Evolutionary conservation across 1,284 basidiomycete genomes (phyloP).

Genomic region (Boletus mariae): DNA sequence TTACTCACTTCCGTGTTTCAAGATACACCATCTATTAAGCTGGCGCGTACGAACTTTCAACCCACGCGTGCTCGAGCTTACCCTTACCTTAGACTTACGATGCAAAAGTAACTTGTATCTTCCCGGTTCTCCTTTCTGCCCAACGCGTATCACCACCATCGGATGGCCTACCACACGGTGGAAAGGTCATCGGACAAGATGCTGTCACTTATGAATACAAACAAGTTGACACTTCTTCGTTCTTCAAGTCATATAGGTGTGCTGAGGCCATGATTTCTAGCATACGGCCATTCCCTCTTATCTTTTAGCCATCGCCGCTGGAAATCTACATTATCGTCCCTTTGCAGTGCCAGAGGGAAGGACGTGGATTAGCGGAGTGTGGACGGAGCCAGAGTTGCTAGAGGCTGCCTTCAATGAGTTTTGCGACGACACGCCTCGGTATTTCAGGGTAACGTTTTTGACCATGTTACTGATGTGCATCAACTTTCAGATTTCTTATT

Average conservation of each 20-base stretch:
- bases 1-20: not conserved
- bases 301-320: slow-evolving; percentile 82
- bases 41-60: slow-evolving; percentile 41
- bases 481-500: slow-evolving; percentile 58
- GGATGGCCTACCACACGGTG: slow-evolving; percentile 62
- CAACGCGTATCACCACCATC: slow-evolving; percentile 72
- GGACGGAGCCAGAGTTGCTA: slow-evolving; percentile 86
- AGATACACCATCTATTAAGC: slow-evolving; percentile 72
- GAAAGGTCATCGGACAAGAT: slow-evolving; percentile 70
- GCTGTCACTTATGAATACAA: slow-evolving; percentile 63
- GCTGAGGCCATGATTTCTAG: slow-evolving; percentile 36
- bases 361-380: slow-evolving; percentile 78
- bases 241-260: not conserved
- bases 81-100: slow-evolving; percentile 58
- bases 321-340: slow-evolving; percentile 71
- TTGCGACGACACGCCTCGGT: slow-evolving; percentile 78
- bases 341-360: slow-evolving; percentile 61
- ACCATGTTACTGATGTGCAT: not conserved
- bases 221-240: slow-evolving; percentile 47
- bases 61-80: slow-evolving; percentile 1
- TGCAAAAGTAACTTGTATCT: slow-evolving; percentile 68
- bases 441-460: not conserved
- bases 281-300: slow-evolving; percentile 83
- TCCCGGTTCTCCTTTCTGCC: slow-evolving; percentile 85
- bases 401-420: slow-evolving; percentile 86